Evolutionary conservation across 2,329 filamentous ascomycete species (phyloP).

Genomic region (Neodidymelliopsis sp.): DNA sequence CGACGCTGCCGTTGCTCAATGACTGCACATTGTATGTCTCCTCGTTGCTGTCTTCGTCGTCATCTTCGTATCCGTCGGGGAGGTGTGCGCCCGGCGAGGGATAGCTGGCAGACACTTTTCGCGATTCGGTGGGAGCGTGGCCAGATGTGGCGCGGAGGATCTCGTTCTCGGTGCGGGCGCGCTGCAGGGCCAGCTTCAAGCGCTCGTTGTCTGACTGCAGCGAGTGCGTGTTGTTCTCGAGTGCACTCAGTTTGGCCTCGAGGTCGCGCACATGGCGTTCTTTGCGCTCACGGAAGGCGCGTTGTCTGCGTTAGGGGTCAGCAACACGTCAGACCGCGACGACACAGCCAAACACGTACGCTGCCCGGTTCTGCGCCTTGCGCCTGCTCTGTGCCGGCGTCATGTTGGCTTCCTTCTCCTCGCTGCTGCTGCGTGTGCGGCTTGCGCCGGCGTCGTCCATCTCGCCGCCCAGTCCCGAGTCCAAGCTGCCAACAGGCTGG

Average conservation of each 20-base stretch:
- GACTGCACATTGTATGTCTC: slow-evolving; percentile 40
- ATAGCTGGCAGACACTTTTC: slow-evolving; percentile 48
- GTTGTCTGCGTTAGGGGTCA: slow-evolving; percentile 69
- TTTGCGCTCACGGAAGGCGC: slow-evolving; percentile 95
- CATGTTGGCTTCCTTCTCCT: slow-evolving; percentile 54
- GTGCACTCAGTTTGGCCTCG: slow-evolving; percentile 79
- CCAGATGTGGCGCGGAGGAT: slow-evolving; percentile 82
- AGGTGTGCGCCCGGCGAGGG: slow-evolving; percentile 49
- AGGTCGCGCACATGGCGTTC: slow-evolving; percentile 94
- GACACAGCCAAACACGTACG: slow-evolving; percentile 60
- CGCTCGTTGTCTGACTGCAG: slow-evolving; percentile 85
- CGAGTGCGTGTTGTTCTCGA: slow-evolving; percentile 76
- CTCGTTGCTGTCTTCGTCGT: slow-evolving; percentile 33
- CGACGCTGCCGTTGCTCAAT: slow-evolving; percentile 38
- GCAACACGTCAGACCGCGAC: neutral
- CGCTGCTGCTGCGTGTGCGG: slow-evolving; percentile 53
- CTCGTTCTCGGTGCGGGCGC: slow-evolving; percentile 88
- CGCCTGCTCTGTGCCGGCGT: slow-evolving; percentile 62
- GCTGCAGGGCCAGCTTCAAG: slow-evolving; percentile 82
- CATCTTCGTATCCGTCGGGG: slow-evolving; percentile 26
- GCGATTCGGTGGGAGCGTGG: slow-evolving; percentile 51
- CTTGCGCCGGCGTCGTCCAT: slow-evolving; percentile 44
- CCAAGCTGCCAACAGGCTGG: slow-evolving; percentile 50
- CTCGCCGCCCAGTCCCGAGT: slow-evolving; percentile 53
- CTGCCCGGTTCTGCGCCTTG: slow-evolving; percentile 76